Evolutionary conservation across 2,329 filamentous ascomycete genomes (phyloP), one percentile per base, ranked within the genome.

Genomic region (Drechslerella stenobrocha): DNA sequence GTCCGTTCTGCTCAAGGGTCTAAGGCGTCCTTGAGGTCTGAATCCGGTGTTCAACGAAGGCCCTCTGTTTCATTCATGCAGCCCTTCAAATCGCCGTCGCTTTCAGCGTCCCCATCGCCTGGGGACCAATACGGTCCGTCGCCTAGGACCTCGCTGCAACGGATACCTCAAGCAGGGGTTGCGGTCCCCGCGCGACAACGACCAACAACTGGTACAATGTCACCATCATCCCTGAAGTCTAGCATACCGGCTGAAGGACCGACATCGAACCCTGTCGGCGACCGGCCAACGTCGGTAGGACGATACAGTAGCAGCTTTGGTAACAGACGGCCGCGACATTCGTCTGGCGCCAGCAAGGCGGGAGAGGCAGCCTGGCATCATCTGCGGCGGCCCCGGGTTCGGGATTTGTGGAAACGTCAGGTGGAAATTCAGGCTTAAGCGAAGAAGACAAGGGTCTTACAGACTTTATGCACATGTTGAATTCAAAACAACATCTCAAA

Each of bases 241-340:
- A 77, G 84, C 4, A 78, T 82, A 11, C 81, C 83, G 56, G 84
- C 87, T 23, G 82, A 81, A 65, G 79, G 82, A 0, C 80, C 84
- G 61, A 81, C 87, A 7, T 84, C 84, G 32, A 85, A 89, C 5
- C 79, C 83, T 57, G 85, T 87, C 3, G 84, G 87, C 57, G 95
- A 90, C 5, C 44, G 52, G n/a, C 55, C 70, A 23, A 71, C 70
- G 50, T 71, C 87, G 0, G 85, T 88, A n/a, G 86, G 85, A 66
- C 85, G 89, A 46, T 97, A 95, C 75, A 95, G 90, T 76, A 97
- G 92, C 76, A 96, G 91, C 74, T 98, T 98, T 74, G 88, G 87
- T 4, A 90, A 96, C 75, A 84, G 93, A 45, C 84, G 89, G 56
- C 87, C 84, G 24, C 84, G 90, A 44, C 84, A 86, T 22, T 95